Percentiles rank a stretch among this genome's conserved stretches.
These are phyloP conservation scores for Kodamaea kaohsiungensis DNA, from an alignment of 805 yeast genomes.

Conservation along the genomic window DNA sequence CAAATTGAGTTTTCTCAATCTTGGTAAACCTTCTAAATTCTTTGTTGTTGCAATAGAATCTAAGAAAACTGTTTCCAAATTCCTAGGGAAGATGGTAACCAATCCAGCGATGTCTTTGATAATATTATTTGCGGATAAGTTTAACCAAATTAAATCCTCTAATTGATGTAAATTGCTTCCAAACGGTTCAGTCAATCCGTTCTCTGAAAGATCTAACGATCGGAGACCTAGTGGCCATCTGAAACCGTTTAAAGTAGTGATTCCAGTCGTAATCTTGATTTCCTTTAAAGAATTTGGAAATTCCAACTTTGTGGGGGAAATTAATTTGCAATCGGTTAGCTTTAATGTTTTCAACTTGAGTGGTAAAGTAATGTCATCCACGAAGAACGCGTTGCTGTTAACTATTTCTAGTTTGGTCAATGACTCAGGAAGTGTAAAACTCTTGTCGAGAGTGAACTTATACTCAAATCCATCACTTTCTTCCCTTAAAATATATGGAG, in stretches of 20 bases:
- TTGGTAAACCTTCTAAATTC: too few relatives aligned
- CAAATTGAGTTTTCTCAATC: too few relatives aligned
- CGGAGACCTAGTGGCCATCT: not conserved
- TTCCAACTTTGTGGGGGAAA: not conserved
- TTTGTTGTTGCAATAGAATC: too few relatives aligned
- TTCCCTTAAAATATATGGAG: not conserved
- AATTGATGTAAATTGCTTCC: not conserved
- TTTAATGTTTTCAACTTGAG: not conserved
- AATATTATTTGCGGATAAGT: too few relatives aligned
- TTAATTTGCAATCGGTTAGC: not conserved
- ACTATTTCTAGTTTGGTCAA: not conserved
- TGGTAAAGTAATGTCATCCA: not conserved
- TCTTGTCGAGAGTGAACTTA: not conserved
- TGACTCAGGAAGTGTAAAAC: not conserved
- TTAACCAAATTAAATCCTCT: not conserved
- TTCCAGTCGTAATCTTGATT: not conserved
- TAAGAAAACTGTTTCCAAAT: too few relatives aligned
- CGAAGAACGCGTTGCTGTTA: not conserved
- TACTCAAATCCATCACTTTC: not conserved
- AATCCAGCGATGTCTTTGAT: not conserved
- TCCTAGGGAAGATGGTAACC: too few relatives aligned
- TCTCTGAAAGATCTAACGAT: not conserved
- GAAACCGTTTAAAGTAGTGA: not conserved
- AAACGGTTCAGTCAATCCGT: not conserved
- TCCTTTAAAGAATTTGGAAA: not conserved